Evolutionary conservation across 2,329 filamentous ascomycete species (phyloP).

Genomic region (Penicillium sp.): DNA sequence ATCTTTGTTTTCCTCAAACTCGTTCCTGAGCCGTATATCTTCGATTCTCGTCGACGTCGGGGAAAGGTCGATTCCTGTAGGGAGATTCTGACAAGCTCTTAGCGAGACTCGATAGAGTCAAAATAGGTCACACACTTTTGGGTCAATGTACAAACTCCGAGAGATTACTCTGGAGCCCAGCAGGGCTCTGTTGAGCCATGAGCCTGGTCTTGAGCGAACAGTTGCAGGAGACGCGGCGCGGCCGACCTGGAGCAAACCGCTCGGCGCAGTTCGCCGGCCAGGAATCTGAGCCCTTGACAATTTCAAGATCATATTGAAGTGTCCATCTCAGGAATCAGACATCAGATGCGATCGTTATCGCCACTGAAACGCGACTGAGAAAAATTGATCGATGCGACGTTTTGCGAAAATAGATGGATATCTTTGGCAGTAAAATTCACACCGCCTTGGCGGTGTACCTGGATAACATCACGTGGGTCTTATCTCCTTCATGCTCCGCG

Average conservation of each 20-base stretch:
- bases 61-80: slow-evolving; percentile 10
- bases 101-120: background rate
- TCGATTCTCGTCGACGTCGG: slow-evolving; percentile 26
- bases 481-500: background rate
- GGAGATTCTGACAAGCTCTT: background rate
- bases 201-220: background rate
- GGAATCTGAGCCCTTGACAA: slow-evolving; percentile 25
- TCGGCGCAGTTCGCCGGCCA: slow-evolving; percentile 14
- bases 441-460: background rate
- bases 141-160: slow-evolving; percentile 4
- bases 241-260: background rate
- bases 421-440: background rate
- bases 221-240: background rate
- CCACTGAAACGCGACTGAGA: background rate
- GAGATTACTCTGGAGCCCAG: background rate
- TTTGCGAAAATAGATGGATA: background rate
- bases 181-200: slow-evolving; percentile 2
- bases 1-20: slow-evolving; percentile 43
- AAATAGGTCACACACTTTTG: slow-evolving; percentile 7
- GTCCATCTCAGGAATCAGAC: slow-evolving; percentile 20
- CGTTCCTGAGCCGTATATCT: slow-evolving; percentile 35
- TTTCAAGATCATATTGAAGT: slow-evolving; percentile 29
- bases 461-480: background rate
- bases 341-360: background rate
- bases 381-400: background rate